Evolutionary conservation across 257 asterid species (phyloP).

Genomic region (Solanum rostratum): DNA sequence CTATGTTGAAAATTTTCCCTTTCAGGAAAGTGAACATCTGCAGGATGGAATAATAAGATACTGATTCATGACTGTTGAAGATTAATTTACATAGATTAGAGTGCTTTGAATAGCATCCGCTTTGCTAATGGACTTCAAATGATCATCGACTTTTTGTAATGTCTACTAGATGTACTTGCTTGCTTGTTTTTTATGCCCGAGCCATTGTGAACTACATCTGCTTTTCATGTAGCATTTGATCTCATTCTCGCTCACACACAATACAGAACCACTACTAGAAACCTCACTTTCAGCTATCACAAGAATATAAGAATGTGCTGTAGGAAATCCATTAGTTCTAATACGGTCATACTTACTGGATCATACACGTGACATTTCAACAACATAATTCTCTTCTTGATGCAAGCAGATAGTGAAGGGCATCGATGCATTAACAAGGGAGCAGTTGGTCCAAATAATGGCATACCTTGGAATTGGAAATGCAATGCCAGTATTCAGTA

Average conservation of each 20-base stretch:
- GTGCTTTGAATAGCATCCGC: neutral
- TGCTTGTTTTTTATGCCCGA: neutral
- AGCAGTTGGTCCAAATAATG: constrained; percentile 75
- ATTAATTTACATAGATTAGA: neutral
- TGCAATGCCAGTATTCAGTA: constrained; percentile 55
- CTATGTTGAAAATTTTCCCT: neutral
- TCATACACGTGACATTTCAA: neutral
- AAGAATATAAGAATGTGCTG: neutral
- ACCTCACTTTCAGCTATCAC: neutral
- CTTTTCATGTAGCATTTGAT: neutral
- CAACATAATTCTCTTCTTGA: neutral
- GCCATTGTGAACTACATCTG: neutral
- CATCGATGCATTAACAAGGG: constrained; percentile 91
- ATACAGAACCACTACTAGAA: neutral
- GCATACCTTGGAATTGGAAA: constrained; percentile 63
- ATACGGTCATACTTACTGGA: neutral
- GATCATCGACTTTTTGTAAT: neutral
- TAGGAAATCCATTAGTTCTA: neutral
- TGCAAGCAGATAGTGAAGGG: constrained; percentile 84
- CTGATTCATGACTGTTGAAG: neutral
- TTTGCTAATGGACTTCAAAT: neutral
- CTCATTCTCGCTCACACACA: neutral
- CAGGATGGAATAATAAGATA: neutral
- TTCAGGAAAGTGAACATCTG: neutral
- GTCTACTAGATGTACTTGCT: neutral